phyloP scores from a whole-genome alignment of 2,329 filamentous ascomycete species.

The Seiridium unicorne region DNA sequence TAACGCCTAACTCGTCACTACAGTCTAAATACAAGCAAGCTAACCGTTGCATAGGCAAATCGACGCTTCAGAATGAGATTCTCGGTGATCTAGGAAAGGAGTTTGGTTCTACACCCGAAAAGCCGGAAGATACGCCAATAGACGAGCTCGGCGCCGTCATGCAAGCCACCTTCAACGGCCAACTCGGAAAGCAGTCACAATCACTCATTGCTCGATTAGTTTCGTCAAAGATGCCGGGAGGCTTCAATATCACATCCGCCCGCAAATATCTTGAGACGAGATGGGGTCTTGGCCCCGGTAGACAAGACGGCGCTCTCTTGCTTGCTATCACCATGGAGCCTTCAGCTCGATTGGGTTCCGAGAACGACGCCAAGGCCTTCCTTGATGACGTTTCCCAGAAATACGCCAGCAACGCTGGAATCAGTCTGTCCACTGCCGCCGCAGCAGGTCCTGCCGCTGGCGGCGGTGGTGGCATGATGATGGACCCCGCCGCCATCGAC shows the following conservation, averaged over 20 bases:
- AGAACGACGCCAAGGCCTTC: slow-evolving; percentile 88
- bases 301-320: slow-evolving; percentile 88
- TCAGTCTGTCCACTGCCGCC: slow-evolving; percentile 76
- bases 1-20: slow-evolving; percentile 14
- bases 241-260: slow-evolving; percentile 96
- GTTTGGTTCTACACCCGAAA: slow-evolving; percentile 96
- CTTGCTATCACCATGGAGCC: slow-evolving; percentile 93
- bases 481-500: slow-evolving; percentile 96
- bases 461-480: slow-evolving; percentile 89
- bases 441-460: slow-evolving; percentile 71
- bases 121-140: slow-evolving; percentile 94
- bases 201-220: slow-evolving; percentile 92
- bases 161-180: slow-evolving; percentile 98
- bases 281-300: slow-evolving; percentile 83
- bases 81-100: slow-evolving; percentile 97
- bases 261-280: slow-evolving; percentile 93
- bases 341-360: slow-evolving; percentile 79
- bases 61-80: slow-evolving; percentile 97
- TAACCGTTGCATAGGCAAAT: slow-evolving; percentile 69
- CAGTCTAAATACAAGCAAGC: neutral
- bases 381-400: slow-evolving; percentile 86
- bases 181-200: slow-evolving; percentile 93
- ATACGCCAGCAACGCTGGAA: slow-evolving; percentile 79
- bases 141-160: slow-evolving; percentile 94
- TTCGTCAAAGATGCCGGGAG: slow-evolving; percentile 98